A percentile compares a stretch with the other conserved stretches of the same genome.
phyloP scores from a whole-genome alignment of 140 eudicot genomes.

The Stevia rebaudiana region DNA sequence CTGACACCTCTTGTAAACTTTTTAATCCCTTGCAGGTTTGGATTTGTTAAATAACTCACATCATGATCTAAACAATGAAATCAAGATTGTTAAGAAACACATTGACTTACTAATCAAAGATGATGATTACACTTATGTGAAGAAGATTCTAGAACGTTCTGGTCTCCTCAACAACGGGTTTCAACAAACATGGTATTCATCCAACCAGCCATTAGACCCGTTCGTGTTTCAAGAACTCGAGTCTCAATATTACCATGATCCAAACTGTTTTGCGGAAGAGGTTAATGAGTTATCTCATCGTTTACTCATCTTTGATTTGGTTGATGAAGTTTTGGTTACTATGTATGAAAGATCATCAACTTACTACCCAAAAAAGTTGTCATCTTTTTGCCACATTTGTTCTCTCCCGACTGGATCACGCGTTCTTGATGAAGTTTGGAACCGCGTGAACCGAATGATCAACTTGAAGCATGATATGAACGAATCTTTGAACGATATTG shows the following conservation, averaged over 20 bases:
- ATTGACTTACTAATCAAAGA: slow-evolving; percentile 20
- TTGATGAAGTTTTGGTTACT: slow-evolving; percentile 46
- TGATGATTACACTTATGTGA: slow-evolving; percentile 52
- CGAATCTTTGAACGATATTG: slow-evolving; percentile 29
- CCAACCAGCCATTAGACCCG: slow-evolving; percentile 57
- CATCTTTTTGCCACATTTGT: slow-evolving; percentile 40
- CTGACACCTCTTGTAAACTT: not conserved
- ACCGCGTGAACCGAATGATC: slow-evolving; percentile 22
- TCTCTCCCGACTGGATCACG: slow-evolving; percentile 31
- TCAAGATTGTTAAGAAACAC: slow-evolving; percentile 7
- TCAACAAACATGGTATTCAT: slow-evolving; percentile 39
- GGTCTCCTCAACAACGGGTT: slow-evolving; percentile 43
- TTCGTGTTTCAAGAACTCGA: slow-evolving; percentile 53
- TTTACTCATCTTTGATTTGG: slow-evolving; percentile 57
- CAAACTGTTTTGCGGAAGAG: slow-evolving; percentile 30
- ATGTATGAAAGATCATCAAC: slow-evolving; percentile 48
- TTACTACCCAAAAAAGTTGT: slow-evolving; percentile 65
- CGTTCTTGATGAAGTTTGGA: slow-evolving; percentile 44
- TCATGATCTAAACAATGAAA: slow-evolving; percentile 15
- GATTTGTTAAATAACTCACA: not conserved
- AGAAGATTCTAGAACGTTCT: slow-evolving; percentile 49
- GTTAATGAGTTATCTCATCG: slow-evolving; percentile 36
- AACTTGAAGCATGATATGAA: slow-evolving; percentile 35
- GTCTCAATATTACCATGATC: slow-evolving; percentile 49
- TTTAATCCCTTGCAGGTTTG: slow-evolving; percentile 10